Conservation (phyloP, 768 basidiomycete genomes). For the Goffeauzyma gilvescens region DNA sequence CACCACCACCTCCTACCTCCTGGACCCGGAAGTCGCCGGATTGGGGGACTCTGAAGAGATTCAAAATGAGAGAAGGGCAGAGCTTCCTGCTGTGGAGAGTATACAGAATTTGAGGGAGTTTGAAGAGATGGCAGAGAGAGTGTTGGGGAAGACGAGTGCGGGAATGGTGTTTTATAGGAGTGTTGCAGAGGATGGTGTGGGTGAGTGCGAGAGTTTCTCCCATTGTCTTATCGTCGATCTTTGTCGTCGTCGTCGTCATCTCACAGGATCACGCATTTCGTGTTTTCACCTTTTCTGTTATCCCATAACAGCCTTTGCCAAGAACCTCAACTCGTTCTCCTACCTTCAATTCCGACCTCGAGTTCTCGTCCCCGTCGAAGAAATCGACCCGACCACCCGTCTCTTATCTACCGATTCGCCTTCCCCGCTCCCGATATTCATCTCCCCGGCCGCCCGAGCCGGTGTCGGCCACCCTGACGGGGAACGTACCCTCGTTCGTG, state of each 20-base stretch:
- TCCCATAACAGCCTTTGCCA: constrained; percentile 4
- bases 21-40: no score
- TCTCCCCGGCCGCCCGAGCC: constrained; percentile 35
- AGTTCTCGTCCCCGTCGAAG: constrained; percentile 27
- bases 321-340: constrained; percentile 18
- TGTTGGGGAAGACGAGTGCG: no score
- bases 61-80: background rate
- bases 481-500: constrained; percentile 38
- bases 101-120: constrained; percentile 11
- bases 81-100: constrained; percentile 1
- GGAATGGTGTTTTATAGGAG: no score
- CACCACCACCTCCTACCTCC: constrained; percentile 11
- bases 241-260: constrained; percentile 15
- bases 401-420: constrained; percentile 30
- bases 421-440: constrained; percentile 32
- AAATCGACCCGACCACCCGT: constrained; percentile 24
- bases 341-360: constrained; percentile 30
- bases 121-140: constrained; percentile 12
- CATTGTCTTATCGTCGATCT: no score
- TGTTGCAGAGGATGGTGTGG: no score
- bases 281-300: background rate
- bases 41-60: no score
- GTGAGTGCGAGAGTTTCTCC: no score
- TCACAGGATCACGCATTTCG: background rate
- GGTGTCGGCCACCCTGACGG: constrained; percentile 54